Evolutionary conservation across 306 rosid species (phyloP).

Genomic region (Pterocarpus macrocarpus): DNA sequence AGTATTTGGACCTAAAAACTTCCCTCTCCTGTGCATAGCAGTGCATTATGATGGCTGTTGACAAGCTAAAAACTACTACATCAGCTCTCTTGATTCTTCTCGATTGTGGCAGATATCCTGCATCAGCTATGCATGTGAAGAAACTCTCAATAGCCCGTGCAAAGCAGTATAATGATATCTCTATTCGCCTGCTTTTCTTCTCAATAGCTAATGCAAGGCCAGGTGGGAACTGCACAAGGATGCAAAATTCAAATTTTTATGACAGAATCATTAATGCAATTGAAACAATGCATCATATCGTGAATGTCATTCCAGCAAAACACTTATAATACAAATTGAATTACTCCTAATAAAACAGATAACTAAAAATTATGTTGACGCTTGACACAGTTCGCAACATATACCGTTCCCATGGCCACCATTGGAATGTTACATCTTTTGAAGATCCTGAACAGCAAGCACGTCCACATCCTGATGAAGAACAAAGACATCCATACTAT

Average conservation of each 20-base stretch:
- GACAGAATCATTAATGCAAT: not conserved
- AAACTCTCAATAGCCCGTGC: slow-evolving; percentile 95
- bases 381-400: slow-evolving; percentile 30
- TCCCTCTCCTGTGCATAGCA: slow-evolving; percentile 94
- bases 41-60: slow-evolving; percentile 98
- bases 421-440: slow-evolving; percentile 80
- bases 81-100: slow-evolving; percentile 82
- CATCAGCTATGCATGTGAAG: slow-evolving; percentile 82
- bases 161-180: slow-evolving; percentile 92
- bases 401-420: slow-evolving; percentile 94
- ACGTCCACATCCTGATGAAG: slow-evolving; percentile 89
- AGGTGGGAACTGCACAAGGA: slow-evolving; percentile 74
- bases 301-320: not conserved
- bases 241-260: slow-evolving; percentile 22
- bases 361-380: not conserved
- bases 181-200: slow-evolving; percentile 83
- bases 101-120: slow-evolving; percentile 74
- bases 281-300: not conserved
- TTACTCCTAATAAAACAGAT: not conserved
- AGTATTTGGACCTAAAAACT: slow-evolving; percentile 90
- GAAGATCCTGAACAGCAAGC: slow-evolving; percentile 76
- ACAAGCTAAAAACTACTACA: slow-evolving; percentile 81
- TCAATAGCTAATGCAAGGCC: slow-evolving; percentile 65
- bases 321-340: not conserved
- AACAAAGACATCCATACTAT: slow-evolving; percentile 25